Evolutionary conservation across 495 filamentous ascomycete genomes (phyloP), one percentile per base, ranked within the genome.

Genomic region (Penicillium tannophilum): DNA sequence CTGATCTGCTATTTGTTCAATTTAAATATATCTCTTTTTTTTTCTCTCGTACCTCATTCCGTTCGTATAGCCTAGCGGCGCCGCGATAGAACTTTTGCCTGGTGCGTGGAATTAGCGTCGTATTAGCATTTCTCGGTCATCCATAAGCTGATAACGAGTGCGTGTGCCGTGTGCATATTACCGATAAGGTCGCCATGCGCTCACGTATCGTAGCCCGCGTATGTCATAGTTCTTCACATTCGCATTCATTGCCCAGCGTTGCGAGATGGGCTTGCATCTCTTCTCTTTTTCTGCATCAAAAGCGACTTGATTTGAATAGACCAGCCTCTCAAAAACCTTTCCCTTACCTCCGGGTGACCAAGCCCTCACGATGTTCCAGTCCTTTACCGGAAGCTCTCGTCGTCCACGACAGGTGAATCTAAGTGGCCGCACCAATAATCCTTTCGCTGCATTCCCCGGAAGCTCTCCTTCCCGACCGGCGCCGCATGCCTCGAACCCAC

Each of bases 361-460:
- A 28, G 52, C 50, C 59, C 26, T 50, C 63, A 64, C 55, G 55
- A 98, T 98, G 93, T 96, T 93, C 73, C 86, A 87, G 55, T 89
- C 87, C 41, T 98, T 98, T 74, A 93, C 90, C 28, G 94, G 94
- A 56, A 90, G 72, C 76, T 88, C 92, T 63, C 86, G 92, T 63
- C 89, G 88, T 55, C 88, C 87, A 51, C 88, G 94, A 53, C 90
- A 96, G 70, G 91, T 98, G 62, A 96, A 98, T 72, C 88, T 98
- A 57, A 93, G 91, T 52, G 95, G 93, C 63, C 90, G 93, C 60
- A 84, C 86, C 64, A 78, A 73, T 55, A 91, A 94, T 73, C 87
- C 90, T 28, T 91, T 92, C 72, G 85, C 87, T 59, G 75, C 83
- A 68, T 77, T 70, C 57, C 70, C 74, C 12, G 62, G 64, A 19